Base-by-base conservation (phyloP, 2,329 filamentous ascomycete genomes). In the Biscogniauxia mediterranea region DNA sequence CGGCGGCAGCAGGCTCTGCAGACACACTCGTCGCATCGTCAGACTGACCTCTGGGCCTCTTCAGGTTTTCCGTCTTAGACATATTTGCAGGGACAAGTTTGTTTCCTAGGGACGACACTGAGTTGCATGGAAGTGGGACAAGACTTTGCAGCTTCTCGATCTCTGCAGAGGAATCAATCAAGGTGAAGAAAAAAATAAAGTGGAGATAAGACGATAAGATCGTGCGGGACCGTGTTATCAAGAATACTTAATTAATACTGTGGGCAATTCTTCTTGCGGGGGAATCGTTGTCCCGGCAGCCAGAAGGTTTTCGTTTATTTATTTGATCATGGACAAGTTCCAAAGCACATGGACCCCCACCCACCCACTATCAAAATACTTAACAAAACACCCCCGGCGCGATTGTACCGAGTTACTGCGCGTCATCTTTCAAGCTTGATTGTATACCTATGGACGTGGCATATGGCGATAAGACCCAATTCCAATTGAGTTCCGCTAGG, bases 261-360 rank as follows among this genome's bases (percentile, higher is more conserved):
- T 54, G 52, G n/a, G 23, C 2, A 23, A 32, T 28, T 26, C 17
- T 28, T 17, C 5, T n/a, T 23, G 54, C 15, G 54, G 54, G 25
- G 54, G 54, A 46, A 17, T 53, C 28, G 66, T 68, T 68, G 65
- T 60, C 65, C 65, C 60, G 61, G 64, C 66, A 67, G 66, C 66
- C 57, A 19, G 20, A 23, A 3, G 23, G 5, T 5, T 6, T 38
- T 26, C 42, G 32, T 58, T 58, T 61, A 58, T 61, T 55, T 32
- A 3, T 32, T 21, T 15, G 8, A 26, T 5, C 15, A 11, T 21
- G 17, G 46, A 50, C 38, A 8, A 6, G 28, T 32, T 2, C 7
- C 28, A 5, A 9, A 32, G 28, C 28, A 32, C 28, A 28, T 23
- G 2, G 5, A 23, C 23, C 23, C 23, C 23, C 5, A 32, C 28